Evolutionary conservation across 768 basidiomycete species (phyloP).

Genomic region (Tylopilus sp.): DNA sequence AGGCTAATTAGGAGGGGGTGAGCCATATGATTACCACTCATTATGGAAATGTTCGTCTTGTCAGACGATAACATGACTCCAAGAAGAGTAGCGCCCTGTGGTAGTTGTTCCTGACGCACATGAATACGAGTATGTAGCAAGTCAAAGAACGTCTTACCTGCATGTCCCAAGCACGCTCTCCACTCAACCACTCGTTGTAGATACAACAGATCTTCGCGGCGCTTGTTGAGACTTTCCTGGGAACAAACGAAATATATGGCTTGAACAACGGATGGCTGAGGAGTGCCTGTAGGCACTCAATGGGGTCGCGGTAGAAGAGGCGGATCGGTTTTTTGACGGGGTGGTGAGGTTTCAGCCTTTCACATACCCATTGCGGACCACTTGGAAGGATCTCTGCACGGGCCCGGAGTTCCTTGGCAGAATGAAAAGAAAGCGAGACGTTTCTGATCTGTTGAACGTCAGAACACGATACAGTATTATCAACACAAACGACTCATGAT

Average conservation of each 20-base stretch:
- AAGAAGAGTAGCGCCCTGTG: neutral
- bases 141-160: neutral
- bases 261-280: neutral
- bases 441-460: neutral
- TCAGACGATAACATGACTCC: neutral
- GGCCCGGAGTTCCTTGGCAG: neutral
- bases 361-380: neutral
- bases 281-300: neutral
- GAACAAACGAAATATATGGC: neutral
- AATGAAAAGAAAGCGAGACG: neutral
- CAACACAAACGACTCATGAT: neutral
- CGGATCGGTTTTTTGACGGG: neutral
- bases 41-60: neutral
- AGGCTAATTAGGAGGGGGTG: slow-evolving; percentile 9
- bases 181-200: neutral
- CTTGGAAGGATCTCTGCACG: neutral
- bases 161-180: neutral
- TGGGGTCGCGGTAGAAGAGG: neutral
- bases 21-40: neutral
- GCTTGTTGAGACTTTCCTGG: neutral
- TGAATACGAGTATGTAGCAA: neutral
- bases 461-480: neutral
- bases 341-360: neutral
- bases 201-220: neutral
- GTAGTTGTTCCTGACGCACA: neutral